Evolutionary conservation across 768 basidiomycete species (phyloP).

Genomic region (Filobasidium floriforme): DNA sequence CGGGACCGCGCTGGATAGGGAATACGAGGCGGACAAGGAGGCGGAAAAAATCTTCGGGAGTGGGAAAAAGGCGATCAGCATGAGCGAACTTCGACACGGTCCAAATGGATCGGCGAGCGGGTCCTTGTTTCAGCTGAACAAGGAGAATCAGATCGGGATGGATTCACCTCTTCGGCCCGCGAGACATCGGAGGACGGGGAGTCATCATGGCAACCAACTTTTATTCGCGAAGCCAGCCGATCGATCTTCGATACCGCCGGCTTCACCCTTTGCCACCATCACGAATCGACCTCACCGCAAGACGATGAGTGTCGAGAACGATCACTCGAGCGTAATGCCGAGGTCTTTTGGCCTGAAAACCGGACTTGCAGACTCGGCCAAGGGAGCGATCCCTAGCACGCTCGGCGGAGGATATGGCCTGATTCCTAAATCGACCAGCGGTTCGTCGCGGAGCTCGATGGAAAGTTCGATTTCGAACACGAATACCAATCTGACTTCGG

Average conservation of each 20-base stretch:
- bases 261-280: neutral
- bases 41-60: slow-evolving; percentile 6
- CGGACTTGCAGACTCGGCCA: slow-evolving; percentile 33
- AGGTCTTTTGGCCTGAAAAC: slow-evolving; percentile 40
- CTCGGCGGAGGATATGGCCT: slow-evolving; percentile 8
- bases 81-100: slow-evolving; percentile 4
- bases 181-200: slow-evolving; percentile 5
- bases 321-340: slow-evolving; percentile 27
- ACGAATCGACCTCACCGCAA: slow-evolving; percentile 14
- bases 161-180: neutral
- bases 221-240: slow-evolving; percentile 2
- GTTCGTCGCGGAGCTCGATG: slow-evolving; percentile 31
- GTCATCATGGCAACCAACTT: slow-evolving; percentile 5
- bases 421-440: slow-evolving; percentile 28
- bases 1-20: slow-evolving; percentile 5
- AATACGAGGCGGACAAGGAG: slow-evolving; percentile 6
- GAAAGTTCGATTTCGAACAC: slow-evolving; percentile 22
- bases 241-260: neutral
- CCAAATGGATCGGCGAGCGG: neutral
- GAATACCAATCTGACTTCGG: slow-evolving; percentile 14
- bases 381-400: slow-evolving; percentile 9
- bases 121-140: neutral
- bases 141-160: neutral
- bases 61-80: slow-evolving; percentile 10
- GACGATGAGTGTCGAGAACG: slow-evolving; percentile 21